These are phyloP conservation scores for Metarhizium guizhouense DNA, from an alignment of 2,329 filamentous ascomycete genomes.

Conservation along the genomic window DNA sequence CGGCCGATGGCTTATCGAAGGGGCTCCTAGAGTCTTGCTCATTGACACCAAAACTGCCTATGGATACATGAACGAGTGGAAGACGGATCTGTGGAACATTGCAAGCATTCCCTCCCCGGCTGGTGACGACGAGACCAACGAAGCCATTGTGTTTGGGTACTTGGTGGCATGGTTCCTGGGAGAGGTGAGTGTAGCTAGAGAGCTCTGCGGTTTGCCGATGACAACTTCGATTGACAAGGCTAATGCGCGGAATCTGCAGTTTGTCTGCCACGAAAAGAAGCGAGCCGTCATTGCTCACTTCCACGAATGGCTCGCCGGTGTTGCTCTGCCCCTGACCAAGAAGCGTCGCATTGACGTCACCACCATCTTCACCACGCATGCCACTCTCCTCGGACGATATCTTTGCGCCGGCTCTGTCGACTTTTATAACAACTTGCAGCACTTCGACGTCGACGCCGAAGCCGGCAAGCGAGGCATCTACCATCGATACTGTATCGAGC, in stretches of 20 bases:
- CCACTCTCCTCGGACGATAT: slow-evolving; percentile 88
- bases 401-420: slow-evolving; percentile 96
- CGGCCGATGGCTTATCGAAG: slow-evolving; percentile 95
- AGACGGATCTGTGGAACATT: slow-evolving; percentile 86
- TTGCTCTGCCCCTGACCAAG: slow-evolving; percentile 83
- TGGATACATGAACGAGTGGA: slow-evolving; percentile 90
- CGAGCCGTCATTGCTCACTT: slow-evolving; percentile 95
- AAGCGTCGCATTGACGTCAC: slow-evolving; percentile 93
- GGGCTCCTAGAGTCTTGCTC: slow-evolving; percentile 83
- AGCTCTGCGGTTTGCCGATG: too few relatives aligned
- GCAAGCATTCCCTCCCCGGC: slow-evolving; percentile 91
- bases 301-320: slow-evolving; percentile 96
- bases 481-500: slow-evolving; percentile 96
- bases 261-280: slow-evolving; percentile 84
- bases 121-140: slow-evolving; percentile 89
- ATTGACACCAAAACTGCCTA: slow-evolving; percentile 95
- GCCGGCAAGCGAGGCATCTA: slow-evolving; percentile 98
- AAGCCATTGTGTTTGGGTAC: slow-evolving; percentile 95
- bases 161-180: slow-evolving; percentile 96
- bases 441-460: slow-evolving; percentile 93
- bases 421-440: slow-evolving; percentile 98
- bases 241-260: slow-evolving; percentile 41
- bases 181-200: slow-evolving; percentile 54
- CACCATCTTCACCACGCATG: slow-evolving; percentile 97
- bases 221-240: not conserved